Conservation (phyloP, 257 asterid genomes). For the Nicotiana tabacum region DNA sequence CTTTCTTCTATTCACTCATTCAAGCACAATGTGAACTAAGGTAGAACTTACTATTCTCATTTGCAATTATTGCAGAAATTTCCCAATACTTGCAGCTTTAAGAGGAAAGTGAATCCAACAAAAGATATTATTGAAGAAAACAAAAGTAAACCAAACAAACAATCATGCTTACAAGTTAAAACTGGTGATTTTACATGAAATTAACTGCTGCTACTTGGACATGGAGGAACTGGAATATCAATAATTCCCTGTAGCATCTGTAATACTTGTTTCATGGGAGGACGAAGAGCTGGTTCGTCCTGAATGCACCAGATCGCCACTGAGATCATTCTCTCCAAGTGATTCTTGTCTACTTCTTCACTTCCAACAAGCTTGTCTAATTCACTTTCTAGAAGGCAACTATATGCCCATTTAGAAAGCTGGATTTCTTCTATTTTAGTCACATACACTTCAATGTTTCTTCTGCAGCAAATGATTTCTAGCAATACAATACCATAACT, state of each 20-base stretch:
- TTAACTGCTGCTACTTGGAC: slow-evolving; percentile 11
- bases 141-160: background rate
- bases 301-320: slow-evolving; percentile 27
- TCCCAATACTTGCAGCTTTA: too few relatives aligned
- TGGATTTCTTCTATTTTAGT: slow-evolving; percentile 15
- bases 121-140: background rate
- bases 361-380: slow-evolving; percentile 11
- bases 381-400: slow-evolving; percentile 10
- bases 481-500: slow-evolving; percentile 25
- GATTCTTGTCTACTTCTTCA: slow-evolving; percentile 17
- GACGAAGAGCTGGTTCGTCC: slow-evolving; percentile 20
- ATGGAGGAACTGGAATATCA: slow-evolving; percentile 24
- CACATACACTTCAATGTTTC: slow-evolving; percentile 9
- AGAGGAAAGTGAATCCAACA: background rate
- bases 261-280: slow-evolving; percentile 22
- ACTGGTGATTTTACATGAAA: background rate
- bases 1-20: background rate
- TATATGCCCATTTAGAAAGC: slow-evolving; percentile 22
- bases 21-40: background rate
- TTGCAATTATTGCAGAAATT: background rate
- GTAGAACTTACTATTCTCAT: background rate
- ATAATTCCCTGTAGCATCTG: slow-evolving; percentile 23
- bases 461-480: slow-evolving; percentile 23
- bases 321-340: slow-evolving; percentile 19
- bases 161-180: background rate